Evolutionary conservation across 805 yeast species (phyloP).

Genomic region (Wickerhamiella hasegawae): DNA sequence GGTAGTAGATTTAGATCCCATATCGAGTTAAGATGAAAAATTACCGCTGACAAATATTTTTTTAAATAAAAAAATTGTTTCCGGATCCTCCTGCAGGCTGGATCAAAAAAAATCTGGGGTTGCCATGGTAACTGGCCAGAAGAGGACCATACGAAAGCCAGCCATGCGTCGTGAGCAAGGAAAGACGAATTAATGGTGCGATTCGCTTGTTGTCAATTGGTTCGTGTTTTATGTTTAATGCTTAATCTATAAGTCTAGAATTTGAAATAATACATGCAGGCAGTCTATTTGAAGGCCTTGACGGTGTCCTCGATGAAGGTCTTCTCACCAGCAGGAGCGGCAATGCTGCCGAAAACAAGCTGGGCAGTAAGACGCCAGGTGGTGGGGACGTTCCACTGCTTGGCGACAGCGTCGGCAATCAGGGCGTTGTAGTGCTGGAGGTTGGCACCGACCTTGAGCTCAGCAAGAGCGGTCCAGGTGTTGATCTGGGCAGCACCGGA

Average conservation of each 20-base stretch:
- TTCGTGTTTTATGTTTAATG: not conserved
- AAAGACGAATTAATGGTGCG: no score
- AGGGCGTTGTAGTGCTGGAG: conserved; percentile 37
- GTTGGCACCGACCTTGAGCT: conserved; percentile 32
- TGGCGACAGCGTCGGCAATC: conserved; percentile 23
- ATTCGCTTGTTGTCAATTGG: not conserved
- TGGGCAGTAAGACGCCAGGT: conserved; percentile 33
- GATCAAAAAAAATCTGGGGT: no score
- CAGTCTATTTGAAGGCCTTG: conserved; percentile 19
- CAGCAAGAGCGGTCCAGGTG: conserved; percentile 32
- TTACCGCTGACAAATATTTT: no score
- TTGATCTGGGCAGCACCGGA: conserved; percentile 31
- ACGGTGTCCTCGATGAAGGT: conserved; percentile 29
- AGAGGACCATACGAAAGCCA: no score
- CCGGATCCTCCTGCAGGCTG: no score
- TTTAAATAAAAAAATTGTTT: no score
- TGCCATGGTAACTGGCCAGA: no score
- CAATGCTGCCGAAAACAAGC: conserved; percentile 29
- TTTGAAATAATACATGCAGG: not conserved
- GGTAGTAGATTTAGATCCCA: conserved; percentile 1
- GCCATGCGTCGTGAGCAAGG: no score
- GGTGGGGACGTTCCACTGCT: conserved; percentile 27
- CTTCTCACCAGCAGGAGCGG: conserved; percentile 27
- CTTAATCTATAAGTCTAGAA: not conserved
- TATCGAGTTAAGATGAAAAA: not conserved